These are phyloP conservation scores for Saitozyma sp. DNA, from an alignment of 768 basidiomycete genomes.

Conservation along the genomic window DNA sequence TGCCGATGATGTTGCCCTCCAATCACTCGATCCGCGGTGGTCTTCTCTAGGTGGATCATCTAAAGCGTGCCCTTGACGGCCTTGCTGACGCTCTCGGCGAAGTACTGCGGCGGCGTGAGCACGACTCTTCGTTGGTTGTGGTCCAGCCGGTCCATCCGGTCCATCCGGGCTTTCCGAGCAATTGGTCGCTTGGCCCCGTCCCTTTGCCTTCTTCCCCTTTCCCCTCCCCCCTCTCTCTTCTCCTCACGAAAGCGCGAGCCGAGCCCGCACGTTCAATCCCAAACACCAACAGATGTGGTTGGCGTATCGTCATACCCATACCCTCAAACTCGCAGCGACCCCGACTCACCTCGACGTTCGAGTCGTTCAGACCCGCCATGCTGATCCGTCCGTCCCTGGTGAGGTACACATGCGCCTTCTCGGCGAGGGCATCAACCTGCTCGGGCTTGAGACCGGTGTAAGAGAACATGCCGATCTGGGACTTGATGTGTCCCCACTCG, in stretches of 20 bases:
- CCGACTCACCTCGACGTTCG: conserved; percentile 61
- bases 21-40: too few relatives aligned
- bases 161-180: too few relatives aligned
- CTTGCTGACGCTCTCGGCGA: conserved; percentile 52
- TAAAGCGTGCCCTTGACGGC: conserved; percentile 54
- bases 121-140: too few relatives aligned
- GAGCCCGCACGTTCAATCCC: not conserved
- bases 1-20: too few relatives aligned
- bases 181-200: too few relatives aligned
- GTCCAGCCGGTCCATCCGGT: too few relatives aligned
- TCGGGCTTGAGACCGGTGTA: conserved; percentile 46
- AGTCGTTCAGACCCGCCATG: conserved; percentile 85
- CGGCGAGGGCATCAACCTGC: conserved; percentile 49
- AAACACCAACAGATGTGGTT: too few relatives aligned
- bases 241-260: not conserved
- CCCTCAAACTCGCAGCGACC: not conserved
- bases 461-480: conserved; percentile 69
- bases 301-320: not conserved
- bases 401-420: conserved; percentile 51
- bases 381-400: conserved; percentile 68
- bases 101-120: conserved; percentile 37
- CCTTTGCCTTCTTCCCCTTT: too few relatives aligned
- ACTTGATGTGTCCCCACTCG: conserved; percentile 91
- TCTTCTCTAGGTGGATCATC: not conserved
- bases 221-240: not conserved